Evolutionary conservation across 78 protist species (phyloP).

Genomic region (Creolimax fragrantissima): DNA sequence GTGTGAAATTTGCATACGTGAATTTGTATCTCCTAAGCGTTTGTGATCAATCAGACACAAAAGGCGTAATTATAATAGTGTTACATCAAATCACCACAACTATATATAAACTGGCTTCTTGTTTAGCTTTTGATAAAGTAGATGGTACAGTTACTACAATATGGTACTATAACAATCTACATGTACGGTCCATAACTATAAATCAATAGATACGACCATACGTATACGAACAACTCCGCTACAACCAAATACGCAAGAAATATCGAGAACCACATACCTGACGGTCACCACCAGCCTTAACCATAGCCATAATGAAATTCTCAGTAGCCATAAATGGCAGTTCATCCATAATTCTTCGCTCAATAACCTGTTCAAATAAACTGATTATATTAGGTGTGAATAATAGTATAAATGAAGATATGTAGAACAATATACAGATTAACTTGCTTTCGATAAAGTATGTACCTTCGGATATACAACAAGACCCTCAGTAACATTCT

Average conservation of each 20-base stretch:
- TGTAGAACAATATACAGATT: not conserved
- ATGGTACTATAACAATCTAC: too few relatives aligned
- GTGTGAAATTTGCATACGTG: not conserved
- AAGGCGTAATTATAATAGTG: too few relatives aligned
- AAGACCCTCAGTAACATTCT: conserved; percentile 39
- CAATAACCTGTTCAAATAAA: conserved; percentile 31
- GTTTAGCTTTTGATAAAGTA: too few relatives aligned
- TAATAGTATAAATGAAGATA: not conserved
- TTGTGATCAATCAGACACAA: not conserved
- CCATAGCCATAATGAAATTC: conserved; percentile 58
- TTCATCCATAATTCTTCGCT: not conserved
- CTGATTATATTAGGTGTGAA: not conserved
- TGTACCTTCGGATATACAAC: conserved; percentile 33
- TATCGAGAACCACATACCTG: conserved; percentile 41
- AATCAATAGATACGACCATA: too few relatives aligned
- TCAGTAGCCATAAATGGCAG: conserved; percentile 73
- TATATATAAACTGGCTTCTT: too few relatives aligned
- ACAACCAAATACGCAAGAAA: too few relatives aligned
- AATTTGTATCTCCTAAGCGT: not conserved
- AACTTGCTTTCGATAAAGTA: not conserved
- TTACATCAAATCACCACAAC: too few relatives aligned
- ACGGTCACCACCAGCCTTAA: conserved; percentile 59
- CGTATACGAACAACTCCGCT: too few relatives aligned
- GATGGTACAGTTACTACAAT: too few relatives aligned
- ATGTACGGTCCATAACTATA: too few relatives aligned